Conservation (phyloP, 768 basidiomycete genomes). For the Fistulinella prunicolor region DNA sequence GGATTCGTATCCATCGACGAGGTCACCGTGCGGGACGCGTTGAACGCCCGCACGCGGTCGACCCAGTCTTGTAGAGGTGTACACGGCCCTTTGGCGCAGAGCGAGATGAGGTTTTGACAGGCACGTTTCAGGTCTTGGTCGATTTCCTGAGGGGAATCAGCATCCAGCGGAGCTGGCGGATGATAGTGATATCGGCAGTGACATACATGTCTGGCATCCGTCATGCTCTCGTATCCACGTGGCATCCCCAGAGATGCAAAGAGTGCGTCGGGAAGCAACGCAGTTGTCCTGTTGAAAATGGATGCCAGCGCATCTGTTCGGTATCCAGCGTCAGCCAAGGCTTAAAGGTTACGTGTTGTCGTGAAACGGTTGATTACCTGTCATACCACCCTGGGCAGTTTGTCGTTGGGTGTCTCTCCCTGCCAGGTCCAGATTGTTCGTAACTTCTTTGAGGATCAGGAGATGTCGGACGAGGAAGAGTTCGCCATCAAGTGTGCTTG, state of each 20-base stretch:
- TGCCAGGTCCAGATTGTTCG: constrained; percentile 67
- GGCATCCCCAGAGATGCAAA: constrained; percentile 71
- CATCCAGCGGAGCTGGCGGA: not conserved
- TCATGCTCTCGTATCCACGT: constrained; percentile 56
- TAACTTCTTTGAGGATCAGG: constrained; percentile 88
- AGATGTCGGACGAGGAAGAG: constrained; percentile 91
- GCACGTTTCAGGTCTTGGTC: constrained; percentile 81
- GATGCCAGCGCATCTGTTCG: constrained; percentile 30
- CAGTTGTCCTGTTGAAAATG: constrained; percentile 32
- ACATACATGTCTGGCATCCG: constrained; percentile 70
- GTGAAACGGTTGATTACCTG: too few species aligned
- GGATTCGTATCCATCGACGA: constrained; percentile 19
- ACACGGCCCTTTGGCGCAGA: constrained; percentile 56
- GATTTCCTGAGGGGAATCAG: constrained; percentile 57
- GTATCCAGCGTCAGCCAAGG: constrained; percentile 3
- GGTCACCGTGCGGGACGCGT: constrained; percentile 18
- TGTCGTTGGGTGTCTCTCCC: constrained; percentile 44
- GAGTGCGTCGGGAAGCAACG: constrained; percentile 60
- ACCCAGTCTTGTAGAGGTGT: constrained; percentile 63
- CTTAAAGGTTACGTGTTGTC: not conserved
- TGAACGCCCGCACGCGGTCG: constrained; percentile 43
- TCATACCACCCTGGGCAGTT: constrained; percentile 51
- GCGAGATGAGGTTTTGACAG: constrained; percentile 80
- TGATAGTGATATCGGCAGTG: not conserved
- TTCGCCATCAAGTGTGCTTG: constrained; percentile 60